Evolutionary conservation across 352 stramenopile genomes (phyloP).

Genomic region (Globisporangium paddicum): DNA sequence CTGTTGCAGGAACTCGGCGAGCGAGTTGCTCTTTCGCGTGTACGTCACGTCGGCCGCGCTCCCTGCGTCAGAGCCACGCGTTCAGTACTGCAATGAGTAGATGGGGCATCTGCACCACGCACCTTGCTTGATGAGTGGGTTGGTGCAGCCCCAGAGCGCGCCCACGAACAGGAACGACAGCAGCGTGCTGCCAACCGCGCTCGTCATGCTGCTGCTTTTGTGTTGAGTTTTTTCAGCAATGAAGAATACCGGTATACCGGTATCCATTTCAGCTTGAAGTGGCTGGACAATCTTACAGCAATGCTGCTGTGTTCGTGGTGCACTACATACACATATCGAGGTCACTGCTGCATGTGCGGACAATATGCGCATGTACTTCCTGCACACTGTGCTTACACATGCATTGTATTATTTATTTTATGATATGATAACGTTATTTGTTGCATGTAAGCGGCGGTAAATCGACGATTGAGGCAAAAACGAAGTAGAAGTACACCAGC

Average conservation of each 20-base stretch:
- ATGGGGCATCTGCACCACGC: not conserved
- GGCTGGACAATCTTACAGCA: too few species aligned
- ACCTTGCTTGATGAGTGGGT: constrained; percentile 83
- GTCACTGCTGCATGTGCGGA: too few species aligned
- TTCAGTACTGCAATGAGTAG: not conserved
- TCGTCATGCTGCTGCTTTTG: too few species aligned
- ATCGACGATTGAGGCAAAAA: not conserved
- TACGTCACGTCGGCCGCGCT: constrained; percentile 51
- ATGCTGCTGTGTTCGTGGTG: too few species aligned
- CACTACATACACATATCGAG: too few species aligned
- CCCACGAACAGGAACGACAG: constrained; percentile 80
- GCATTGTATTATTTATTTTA: not conserved
- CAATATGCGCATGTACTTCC: too few species aligned
- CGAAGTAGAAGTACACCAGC: not conserved
- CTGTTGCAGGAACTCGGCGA: constrained; percentile 42
- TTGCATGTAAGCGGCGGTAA: not conserved
- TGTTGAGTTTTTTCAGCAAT: too few species aligned
- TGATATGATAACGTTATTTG: not conserved
- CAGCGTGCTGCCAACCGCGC: constrained; percentile 24
- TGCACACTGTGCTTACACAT: too few species aligned
- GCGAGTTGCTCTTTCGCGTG: constrained; percentile 52
- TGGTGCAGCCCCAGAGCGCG: constrained; percentile 85
- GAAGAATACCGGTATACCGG: too few species aligned
- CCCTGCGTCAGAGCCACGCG: too few species aligned
- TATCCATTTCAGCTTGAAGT: too few species aligned